A percentile compares a stretch with the other conserved stretches of the same genome.
Conservation (phyloP, 768 basidiomycete genomes). For the Mycena leptocephala region DNA sequence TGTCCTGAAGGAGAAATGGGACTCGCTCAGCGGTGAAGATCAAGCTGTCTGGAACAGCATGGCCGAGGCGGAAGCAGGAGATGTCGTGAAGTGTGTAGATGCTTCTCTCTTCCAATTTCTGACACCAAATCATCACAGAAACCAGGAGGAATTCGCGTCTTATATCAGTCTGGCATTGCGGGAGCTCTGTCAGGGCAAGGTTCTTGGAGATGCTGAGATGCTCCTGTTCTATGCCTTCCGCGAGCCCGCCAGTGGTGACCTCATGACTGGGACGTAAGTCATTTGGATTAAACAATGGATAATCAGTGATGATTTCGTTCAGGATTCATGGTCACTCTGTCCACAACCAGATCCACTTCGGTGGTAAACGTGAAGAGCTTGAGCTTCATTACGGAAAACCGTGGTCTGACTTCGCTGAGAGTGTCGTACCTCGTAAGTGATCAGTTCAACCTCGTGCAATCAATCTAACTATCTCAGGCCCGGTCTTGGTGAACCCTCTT, state of each 20-base stretch:
- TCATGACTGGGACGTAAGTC: constrained; percentile 5
- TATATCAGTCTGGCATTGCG: background rate
- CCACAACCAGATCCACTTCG: background rate
- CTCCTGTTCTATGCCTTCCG: constrained; percentile 22
- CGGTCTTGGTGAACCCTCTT: background rate
- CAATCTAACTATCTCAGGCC: background rate
- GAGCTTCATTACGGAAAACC: background rate
- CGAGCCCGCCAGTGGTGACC: constrained; percentile 2
- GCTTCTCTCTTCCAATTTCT: no score
- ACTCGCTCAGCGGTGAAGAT: background rate
- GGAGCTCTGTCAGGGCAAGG: background rate
- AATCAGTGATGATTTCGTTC: background rate
- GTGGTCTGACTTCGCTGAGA: constrained; percentile 6
- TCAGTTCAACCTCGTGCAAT: background rate
- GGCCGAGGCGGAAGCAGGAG: background rate
- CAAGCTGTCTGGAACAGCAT: background rate
- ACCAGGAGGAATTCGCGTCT: background rate
- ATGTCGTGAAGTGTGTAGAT: background rate
- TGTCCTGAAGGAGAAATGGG: constrained; percentile 17
- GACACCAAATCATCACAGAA: background rate
- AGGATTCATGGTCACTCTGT: constrained; percentile 3
- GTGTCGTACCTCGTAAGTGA: constrained; percentile 3
- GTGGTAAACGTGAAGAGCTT: constrained; percentile 8
- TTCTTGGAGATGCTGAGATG: constrained; percentile 22
- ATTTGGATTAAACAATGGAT: background rate